A percentile compares a stretch with the other conserved stretches of the same genome.
These are phyloP conservation scores for Colletotrichum sp. DNA, from an alignment of 2,329 filamentous ascomycete genomes.

Conservation along the genomic window DNA sequence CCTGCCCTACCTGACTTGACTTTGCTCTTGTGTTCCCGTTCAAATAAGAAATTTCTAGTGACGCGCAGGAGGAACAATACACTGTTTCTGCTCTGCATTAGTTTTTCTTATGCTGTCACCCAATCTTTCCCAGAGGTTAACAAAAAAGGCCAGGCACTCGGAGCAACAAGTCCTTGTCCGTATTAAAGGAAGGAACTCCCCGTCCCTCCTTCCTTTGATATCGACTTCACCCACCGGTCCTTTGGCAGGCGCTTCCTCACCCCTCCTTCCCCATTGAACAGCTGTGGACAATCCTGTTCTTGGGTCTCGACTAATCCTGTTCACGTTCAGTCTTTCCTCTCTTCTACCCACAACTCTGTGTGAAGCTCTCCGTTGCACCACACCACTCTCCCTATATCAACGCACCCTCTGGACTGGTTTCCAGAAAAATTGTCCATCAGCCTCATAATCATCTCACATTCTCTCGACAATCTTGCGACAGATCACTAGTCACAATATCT, in stretches of 20 bases:
- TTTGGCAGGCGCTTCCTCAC: conserved; percentile 3
- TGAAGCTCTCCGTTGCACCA: not conserved
- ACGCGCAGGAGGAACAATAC: not conserved
- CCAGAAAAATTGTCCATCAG: not conserved
- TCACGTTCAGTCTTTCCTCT: conserved; percentile 13
- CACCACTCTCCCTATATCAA: not conserved
- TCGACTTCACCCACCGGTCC: conserved; percentile 2
- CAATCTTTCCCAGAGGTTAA: conserved; percentile 4
- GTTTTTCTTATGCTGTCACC: not conserved
- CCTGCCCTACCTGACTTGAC: not conserved
- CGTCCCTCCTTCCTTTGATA: conserved; percentile 9
- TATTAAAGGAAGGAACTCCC: conserved; percentile 16
- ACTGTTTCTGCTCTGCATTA: not conserved
- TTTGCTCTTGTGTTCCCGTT: not conserved
- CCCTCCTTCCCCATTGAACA: not conserved
- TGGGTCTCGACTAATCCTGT: conserved; percentile 9
- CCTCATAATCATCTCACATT: conserved; percentile 1
- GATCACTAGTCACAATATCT: not conserved
- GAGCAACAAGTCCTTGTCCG: not conserved
- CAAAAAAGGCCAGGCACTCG: not conserved
- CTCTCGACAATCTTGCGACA: not conserved
- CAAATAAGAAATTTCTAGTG: not conserved
- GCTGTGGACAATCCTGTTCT: not conserved
- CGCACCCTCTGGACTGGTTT: not conserved
- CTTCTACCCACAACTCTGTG: not conserved